phyloP scores from a whole-genome alignment of 2,329 filamentous ascomycete genomes.

The Cercospora sojina region DNA sequence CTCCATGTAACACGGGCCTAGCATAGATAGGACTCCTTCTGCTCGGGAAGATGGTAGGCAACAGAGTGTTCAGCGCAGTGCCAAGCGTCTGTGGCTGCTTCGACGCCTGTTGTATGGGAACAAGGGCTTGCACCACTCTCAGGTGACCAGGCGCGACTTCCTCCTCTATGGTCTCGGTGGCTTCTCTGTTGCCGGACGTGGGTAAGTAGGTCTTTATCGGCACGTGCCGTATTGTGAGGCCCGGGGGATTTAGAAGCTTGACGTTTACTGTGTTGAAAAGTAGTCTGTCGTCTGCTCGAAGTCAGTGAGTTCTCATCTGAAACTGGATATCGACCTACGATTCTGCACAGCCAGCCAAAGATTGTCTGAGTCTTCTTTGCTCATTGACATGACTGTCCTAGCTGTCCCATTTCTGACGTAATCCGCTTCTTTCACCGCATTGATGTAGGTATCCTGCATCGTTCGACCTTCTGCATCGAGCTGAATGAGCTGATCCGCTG shows the following conservation, averaged over 20 bases:
- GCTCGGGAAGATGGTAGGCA: slow-evolving; percentile 85
- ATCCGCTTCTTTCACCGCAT: slow-evolving; percentile 75
- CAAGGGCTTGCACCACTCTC: slow-evolving; percentile 67
- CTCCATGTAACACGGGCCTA: slow-evolving; percentile 81
- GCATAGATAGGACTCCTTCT: slow-evolving; percentile 80
- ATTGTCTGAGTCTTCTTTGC: slow-evolving; percentile 76
- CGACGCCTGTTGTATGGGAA: slow-evolving; percentile 52
- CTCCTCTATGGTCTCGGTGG: slow-evolving; percentile 39
- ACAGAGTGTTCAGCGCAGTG: slow-evolving; percentile 68
- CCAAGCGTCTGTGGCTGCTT: slow-evolving; percentile 69
- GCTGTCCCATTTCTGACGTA: slow-evolving; percentile 85
- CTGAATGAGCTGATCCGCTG: slow-evolving; percentile 57
- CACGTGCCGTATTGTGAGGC: slow-evolving; percentile 74
- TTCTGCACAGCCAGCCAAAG: slow-evolving; percentile 79
- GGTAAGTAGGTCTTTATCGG: slow-evolving; percentile 85
- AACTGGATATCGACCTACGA: slow-evolving; percentile 49
- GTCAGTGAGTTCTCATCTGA: slow-evolving; percentile 5
- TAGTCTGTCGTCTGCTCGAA: slow-evolving; percentile 64
- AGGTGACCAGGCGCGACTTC: slow-evolving; percentile 43
- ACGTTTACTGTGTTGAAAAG: slow-evolving; percentile 73
- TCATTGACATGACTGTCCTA: slow-evolving; percentile 85
- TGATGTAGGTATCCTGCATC: slow-evolving; percentile 65
- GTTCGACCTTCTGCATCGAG: slow-evolving; percentile 56
- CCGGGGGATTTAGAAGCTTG: slow-evolving; percentile 70
- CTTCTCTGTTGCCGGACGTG: slow-evolving; percentile 43